Percentiles rank a stretch among this genome's conserved stretches.
Conservation (phyloP, 2,329 filamentous ascomycete genomes). For the Pyrenophora tritici-repentis region DNA sequence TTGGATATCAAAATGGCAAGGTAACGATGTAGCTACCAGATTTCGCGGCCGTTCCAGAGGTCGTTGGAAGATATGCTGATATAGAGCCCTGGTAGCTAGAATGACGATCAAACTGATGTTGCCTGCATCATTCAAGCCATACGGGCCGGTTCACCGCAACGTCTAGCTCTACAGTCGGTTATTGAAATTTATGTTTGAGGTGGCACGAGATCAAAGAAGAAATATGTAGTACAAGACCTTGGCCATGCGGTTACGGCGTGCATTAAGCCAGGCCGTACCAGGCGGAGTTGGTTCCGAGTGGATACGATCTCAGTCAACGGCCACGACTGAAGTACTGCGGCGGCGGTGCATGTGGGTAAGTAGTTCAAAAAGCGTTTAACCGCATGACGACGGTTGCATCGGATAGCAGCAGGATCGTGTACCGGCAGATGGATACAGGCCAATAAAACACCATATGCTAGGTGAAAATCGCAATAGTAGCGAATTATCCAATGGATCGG, state of each 20-base stretch:
- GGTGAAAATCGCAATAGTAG: constrained; percentile 5
- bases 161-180: constrained; percentile 39
- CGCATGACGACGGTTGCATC: constrained; percentile 22
- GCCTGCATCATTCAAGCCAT: constrained; percentile 18
- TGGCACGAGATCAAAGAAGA: constrained; percentile 37
- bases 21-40: background rate
- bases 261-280: constrained; percentile 20
- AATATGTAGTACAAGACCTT: constrained; percentile 38
- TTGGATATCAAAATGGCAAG: constrained; percentile 12
- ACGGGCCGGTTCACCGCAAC: constrained; percentile 19
- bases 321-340: constrained; percentile 31
- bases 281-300: constrained; percentile 27
- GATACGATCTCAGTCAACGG: constrained; percentile 23
- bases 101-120: constrained; percentile 28
- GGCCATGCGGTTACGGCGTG: constrained; percentile 31
- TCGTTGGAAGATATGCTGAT: constrained; percentile 28
- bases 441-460: background rate
- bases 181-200: constrained; percentile 35
- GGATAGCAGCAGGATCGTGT: constrained; percentile 17
- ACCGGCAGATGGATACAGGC: constrained; percentile 3
- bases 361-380: constrained; percentile 24
- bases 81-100: constrained; percentile 28
- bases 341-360: constrained; percentile 34
- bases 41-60: constrained; percentile 25
- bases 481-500: constrained; percentile 2